These are phyloP conservation scores for Guadua angustifolia DNA, from an alignment of 176 grass and related monocot genomes.

Conservation along the genomic window DNA sequence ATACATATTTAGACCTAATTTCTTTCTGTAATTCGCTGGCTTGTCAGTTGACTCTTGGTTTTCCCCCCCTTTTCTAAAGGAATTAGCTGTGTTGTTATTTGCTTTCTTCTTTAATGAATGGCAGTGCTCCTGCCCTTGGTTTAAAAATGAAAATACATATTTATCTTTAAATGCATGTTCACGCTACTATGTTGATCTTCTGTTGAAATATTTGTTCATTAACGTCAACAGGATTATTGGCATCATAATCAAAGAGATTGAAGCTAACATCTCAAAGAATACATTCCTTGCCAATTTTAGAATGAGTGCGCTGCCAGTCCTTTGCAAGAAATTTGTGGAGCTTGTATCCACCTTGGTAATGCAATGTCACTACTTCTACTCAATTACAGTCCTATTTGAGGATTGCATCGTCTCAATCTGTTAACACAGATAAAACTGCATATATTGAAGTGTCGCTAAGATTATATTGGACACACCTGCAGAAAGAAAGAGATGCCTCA, in stretches of 20 bases:
- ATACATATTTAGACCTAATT: not conserved
- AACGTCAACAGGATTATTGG: conserved; percentile 80
- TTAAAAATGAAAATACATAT: not conserved
- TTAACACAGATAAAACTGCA: conserved; percentile 10
- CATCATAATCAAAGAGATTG: conserved; percentile 94
- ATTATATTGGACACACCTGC: conserved; percentile 43
- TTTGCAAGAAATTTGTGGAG: conserved; percentile 92
- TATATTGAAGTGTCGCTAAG: conserved; percentile 33
- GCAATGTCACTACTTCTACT: conserved; percentile 36
- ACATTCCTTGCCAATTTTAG: conserved; percentile 95
- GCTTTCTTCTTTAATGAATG: no score
- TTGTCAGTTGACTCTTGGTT: no score
- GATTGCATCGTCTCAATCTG: conserved; percentile 20
- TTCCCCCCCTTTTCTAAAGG: no score
- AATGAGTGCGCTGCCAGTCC: conserved; percentile 76
- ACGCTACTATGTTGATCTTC: conserved; percentile 12
- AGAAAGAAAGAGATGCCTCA: conserved; percentile 89
- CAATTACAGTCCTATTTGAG: conserved; percentile 25
- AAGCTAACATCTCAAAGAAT: conserved; percentile 82
- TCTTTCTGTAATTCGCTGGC: no score
- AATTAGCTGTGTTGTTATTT: no score
- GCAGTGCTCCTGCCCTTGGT: no score
- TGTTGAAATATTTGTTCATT: conserved; percentile 40
- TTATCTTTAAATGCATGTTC: conserved; percentile 5
- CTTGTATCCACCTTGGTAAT: conserved; percentile 91